Evolutionary conservation across 495 filamentous ascomycete genomes (phyloP), one percentile per base, ranked within the genome.

Genomic region (Xylaria sp.): DNA sequence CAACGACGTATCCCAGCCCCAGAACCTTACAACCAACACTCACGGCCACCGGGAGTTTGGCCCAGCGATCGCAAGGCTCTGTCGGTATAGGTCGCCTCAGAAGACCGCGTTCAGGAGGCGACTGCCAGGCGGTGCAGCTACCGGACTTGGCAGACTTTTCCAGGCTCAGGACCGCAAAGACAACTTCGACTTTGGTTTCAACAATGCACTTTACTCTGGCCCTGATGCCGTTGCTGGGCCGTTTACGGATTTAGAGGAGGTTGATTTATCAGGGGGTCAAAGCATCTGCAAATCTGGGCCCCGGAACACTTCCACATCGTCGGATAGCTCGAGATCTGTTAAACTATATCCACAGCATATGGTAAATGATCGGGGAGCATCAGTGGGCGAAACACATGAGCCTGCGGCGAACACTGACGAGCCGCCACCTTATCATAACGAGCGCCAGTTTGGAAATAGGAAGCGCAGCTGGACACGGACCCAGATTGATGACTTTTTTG

Each of bases 171-270:
- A 21, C 19, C 2, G 40, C 14, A 12, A n/a, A 33, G 19, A 37
- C 14, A 40, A 52, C 19, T 43, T 62, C 44, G 21, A 46, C 31
- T 62, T 62, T 12, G 29, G 29, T n/a, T 43, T 55, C 46, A 63
- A 35, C 35, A 70, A 43, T 5, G 59, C 58, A 24, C 31, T 63
- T 19, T 70, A 70, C 58, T 53, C 58, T 9, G 68, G 68, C 3
- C 68, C 68, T 17, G 68, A 55, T 19, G 68, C 68, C 35, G 58
- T 70, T 29, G 46, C 6, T 19, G 68, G 68, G 15, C 68, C 68
- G 11, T 70, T 63, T 15, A 70, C 67, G 17, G 67, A 69, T 59
- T 41, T 11, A 40, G 63, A 17, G 24, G 65, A 58, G 52, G 26
- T 2, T 24, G 65, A 57, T 17, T 55, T 46, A 9, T 48, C 66